Evolutionary conservation across 75 land plant genomes (phyloP).

Genomic region (Selaginella tamariscina): DNA sequence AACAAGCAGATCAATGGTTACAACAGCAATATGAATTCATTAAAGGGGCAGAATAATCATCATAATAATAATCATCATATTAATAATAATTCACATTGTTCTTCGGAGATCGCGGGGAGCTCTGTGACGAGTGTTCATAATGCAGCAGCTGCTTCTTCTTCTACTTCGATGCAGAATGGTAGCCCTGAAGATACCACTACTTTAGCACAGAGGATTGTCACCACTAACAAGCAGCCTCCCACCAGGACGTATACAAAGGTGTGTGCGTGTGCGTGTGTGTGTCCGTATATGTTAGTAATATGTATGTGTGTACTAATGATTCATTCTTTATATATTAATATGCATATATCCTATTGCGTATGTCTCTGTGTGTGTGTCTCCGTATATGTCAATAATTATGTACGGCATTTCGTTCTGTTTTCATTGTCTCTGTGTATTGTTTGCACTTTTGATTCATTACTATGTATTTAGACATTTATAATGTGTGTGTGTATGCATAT

Average conservation of each 20-base stretch:
- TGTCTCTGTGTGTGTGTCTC: not conserved
- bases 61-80: not conserved
- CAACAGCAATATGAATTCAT: not conserved
- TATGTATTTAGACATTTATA: not conserved
- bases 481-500: not conserved
- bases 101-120: not conserved
- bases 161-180: not conserved
- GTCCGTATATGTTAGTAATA: too few species aligned
- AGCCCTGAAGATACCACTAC: conserved; percentile 5
- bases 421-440: too few species aligned
- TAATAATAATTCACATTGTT: not conserved
- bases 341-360: not conserved
- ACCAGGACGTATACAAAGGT: conserved; percentile 12
- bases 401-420: not conserved
- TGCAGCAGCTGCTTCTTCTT: not conserved
- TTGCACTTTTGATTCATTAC: not conserved
- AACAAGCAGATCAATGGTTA: not conserved
- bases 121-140: not conserved
- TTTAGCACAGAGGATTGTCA: not conserved
- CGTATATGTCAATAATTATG: not conserved
- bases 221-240: not conserved
- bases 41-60: not conserved
- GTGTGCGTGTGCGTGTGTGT: too few species aligned
- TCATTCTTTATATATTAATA: not conserved
- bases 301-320: too few species aligned